Conservation (phyloP, 2,329 filamentous ascomycete genomes). For the Arthroderma sp. region DNA sequence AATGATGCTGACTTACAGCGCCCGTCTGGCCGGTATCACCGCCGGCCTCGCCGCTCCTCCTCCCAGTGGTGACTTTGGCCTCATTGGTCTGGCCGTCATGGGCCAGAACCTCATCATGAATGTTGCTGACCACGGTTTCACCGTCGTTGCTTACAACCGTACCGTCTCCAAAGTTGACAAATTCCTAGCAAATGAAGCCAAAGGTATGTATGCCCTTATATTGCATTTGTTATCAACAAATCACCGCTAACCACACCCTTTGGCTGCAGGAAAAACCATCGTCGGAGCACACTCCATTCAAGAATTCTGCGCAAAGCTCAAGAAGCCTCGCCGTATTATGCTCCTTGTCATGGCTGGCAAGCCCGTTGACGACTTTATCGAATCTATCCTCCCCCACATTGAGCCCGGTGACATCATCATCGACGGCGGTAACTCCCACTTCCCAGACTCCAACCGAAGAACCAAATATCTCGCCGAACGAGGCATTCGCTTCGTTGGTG, state of each 20-base stretch:
- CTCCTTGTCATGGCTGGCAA: slow-evolving; percentile 97
- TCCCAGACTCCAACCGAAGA: slow-evolving; percentile 96
- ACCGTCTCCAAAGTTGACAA: slow-evolving; percentile 96
- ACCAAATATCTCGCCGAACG: slow-evolving; percentile 75
- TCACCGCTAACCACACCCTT: slow-evolving; percentile 17
- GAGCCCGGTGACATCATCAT: slow-evolving; percentile 95
- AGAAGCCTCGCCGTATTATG: slow-evolving; percentile 95
- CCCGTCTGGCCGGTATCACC: slow-evolving; percentile 58
- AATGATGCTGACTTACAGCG: slow-evolving; percentile 8
- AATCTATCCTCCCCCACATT: slow-evolving; percentile 73
- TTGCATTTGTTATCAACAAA: slow-evolving; percentile 16
- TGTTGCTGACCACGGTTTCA: slow-evolving; percentile 85
- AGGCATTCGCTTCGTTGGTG: slow-evolving; percentile 90
- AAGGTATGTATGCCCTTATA: slow-evolving; percentile 40
- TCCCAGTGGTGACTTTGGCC: slow-evolving; percentile 71
- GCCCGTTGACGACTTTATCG: slow-evolving; percentile 97
- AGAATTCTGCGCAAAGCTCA: slow-evolving; percentile 94
- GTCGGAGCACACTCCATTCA: slow-evolving; percentile 84
- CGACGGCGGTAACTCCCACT: slow-evolving; percentile 98
- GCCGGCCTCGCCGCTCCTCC: slow-evolving; percentile 47
- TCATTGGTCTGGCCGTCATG: slow-evolving; percentile 89
- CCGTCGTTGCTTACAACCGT: slow-evolving; percentile 95
- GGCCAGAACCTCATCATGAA: slow-evolving; percentile 80
- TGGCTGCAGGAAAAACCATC: slow-evolving; percentile 62
- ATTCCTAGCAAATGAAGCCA: slow-evolving; percentile 82